Conservation (phyloP, 257 asterid species). For the Misopates orontium region DNA sequence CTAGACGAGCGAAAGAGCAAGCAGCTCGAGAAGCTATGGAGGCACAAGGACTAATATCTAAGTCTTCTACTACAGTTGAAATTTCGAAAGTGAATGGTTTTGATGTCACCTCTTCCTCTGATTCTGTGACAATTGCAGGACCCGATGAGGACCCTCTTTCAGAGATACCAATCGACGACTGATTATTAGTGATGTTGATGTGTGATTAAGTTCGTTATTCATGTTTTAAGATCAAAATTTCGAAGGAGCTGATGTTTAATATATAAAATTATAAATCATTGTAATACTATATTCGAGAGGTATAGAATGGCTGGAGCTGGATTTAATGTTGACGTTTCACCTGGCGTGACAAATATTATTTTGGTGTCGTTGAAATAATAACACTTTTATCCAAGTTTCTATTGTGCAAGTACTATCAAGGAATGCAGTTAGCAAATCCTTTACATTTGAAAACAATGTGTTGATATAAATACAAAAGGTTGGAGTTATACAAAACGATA, state of each 20-base stretch:
- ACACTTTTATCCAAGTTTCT: no score
- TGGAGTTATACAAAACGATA: no score
- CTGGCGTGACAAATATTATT: no score
- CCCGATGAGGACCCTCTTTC: conserved; percentile 35
- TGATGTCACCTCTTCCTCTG: conserved; percentile 22
- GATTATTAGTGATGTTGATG: conserved; percentile 21
- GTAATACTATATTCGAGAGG: not conserved
- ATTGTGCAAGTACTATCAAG: no score
- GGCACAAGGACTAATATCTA: conserved; percentile 42
- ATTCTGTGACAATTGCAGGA: conserved; percentile 22
- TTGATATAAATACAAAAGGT: no score
- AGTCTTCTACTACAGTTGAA: conserved; percentile 30
- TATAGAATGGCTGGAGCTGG: not conserved
- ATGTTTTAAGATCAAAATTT: not conserved
- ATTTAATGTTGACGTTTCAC: not conserved
- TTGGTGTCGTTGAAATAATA: no score
- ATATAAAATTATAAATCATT: not conserved
- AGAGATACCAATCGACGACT: conserved; percentile 39
- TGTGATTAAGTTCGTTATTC: not conserved
- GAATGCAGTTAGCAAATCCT: no score
- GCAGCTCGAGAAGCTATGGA: conserved; percentile 68
- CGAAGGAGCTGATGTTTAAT: not conserved
- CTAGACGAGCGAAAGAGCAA: conserved; percentile 69
- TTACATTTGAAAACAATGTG: no score
- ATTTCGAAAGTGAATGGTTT: conserved; percentile 30